These are phyloP conservation scores for Ophiocordyceps unilateralis DNA, from an alignment of 2,329 filamentous ascomycete species.

Conservation along the genomic window DNA sequence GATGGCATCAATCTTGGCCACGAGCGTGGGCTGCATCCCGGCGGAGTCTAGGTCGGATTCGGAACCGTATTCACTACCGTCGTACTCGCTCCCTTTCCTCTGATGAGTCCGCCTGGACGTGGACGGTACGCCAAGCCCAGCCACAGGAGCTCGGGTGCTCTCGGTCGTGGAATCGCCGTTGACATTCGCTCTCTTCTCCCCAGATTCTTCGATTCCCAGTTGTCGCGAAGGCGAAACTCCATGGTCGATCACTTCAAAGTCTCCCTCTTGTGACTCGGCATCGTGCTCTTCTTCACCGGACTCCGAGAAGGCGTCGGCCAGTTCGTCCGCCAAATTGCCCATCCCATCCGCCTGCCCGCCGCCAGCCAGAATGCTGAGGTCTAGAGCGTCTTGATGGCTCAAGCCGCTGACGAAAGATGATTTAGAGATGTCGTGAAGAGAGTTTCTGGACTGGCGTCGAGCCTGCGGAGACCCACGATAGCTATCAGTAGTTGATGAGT, in stretches of 20 bases:
- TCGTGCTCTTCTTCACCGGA: conserved; percentile 47
- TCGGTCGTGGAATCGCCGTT: conserved; percentile 13
- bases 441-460: conserved; percentile 33
- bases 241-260: conserved; percentile 4
- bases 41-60: conserved; percentile 52
- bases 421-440: conserved; percentile 27
- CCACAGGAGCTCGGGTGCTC: conserved; percentile 14
- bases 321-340: conserved; percentile 66
- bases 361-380: conserved; percentile 27
- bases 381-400: conserved; percentile 29
- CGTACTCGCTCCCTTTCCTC: conserved; percentile 41
- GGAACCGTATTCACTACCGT: conserved; percentile 58
- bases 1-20: conserved; percentile 54
- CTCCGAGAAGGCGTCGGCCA: conserved; percentile 55
- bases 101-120: conserved; percentile 28
- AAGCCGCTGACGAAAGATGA: conserved; percentile 31
- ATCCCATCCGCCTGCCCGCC: conserved; percentile 36
- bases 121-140: conserved; percentile 27
- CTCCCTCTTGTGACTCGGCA: conserved; percentile 25
- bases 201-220: neutral
- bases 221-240: neutral
- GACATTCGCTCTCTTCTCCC: conserved; percentile 3
- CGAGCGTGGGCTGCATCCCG: conserved; percentile 48
- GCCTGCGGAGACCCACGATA: conserved; percentile 25
- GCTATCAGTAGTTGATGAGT: conserved; percentile 36